These are phyloP conservation scores for Austroboletus novae-zelandiae DNA, from an alignment of 1,284 basidiomycete species.

Conservation along the genomic window DNA sequence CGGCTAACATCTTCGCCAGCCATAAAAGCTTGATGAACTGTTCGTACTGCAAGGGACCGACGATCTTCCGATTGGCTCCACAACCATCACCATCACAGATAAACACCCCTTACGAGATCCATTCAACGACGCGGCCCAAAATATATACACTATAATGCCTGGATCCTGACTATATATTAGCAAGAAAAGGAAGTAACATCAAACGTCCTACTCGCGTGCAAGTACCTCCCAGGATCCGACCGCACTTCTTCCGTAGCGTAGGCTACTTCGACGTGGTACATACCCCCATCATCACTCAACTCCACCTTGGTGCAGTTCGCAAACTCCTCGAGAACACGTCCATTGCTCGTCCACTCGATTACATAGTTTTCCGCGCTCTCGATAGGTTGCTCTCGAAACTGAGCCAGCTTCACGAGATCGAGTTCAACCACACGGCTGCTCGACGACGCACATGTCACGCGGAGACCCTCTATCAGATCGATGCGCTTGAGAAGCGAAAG, in stretches of 20 bases:
- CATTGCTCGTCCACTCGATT: conserved; percentile 54
- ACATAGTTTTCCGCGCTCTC: conserved; percentile 48
- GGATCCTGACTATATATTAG: no score
- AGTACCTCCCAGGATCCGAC: conserved; percentile 40
- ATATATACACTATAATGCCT: no score
- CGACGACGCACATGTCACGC: conserved; percentile 10
- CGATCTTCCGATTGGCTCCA: no score
- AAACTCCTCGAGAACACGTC: conserved; percentile 39
- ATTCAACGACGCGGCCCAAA: no score
- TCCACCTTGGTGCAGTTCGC: conserved; percentile 48
- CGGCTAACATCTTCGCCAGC: no score
- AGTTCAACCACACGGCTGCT: conserved; percentile 37
- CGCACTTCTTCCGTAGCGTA: conserved; percentile 60
- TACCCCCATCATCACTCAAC: conserved; percentile 39
- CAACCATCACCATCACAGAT: no score
- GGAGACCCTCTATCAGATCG: conserved; percentile 57
- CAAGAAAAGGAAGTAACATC: neutral
- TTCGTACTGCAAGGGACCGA: no score
- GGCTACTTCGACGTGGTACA: conserved; percentile 45
- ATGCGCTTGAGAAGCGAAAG: conserved; percentile 56
- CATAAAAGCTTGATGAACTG: no score
- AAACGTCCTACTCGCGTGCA: conserved; percentile 23
- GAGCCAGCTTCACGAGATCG: conserved; percentile 56
- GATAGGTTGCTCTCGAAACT: conserved; percentile 44
- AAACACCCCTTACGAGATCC: no score